phyloP scores from a whole-genome alignment of 1,139 yeast genomes.

The Suhomyces anneliseae region DNA sequence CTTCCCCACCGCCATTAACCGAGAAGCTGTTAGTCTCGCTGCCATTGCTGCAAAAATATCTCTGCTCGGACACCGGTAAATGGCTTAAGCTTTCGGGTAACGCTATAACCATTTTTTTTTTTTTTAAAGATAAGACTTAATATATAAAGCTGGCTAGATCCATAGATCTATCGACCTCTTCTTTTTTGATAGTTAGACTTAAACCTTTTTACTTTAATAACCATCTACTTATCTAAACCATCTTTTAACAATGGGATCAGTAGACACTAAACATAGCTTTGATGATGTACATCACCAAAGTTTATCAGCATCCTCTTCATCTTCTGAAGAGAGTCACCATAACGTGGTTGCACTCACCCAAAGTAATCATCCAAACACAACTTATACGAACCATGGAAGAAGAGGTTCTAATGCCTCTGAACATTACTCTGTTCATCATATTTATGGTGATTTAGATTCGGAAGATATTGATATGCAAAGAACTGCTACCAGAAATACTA shows the following conservation, averaged over 20 bases:
- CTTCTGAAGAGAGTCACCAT: conserved; percentile 2
- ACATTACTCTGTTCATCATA: conserved; percentile 31
- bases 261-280: conserved; percentile 7
- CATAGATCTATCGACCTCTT: too few relatives aligned
- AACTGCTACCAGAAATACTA: conserved; percentile 22
- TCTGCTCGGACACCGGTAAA: not conserved
- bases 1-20: not conserved
- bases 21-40: not conserved
- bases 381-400: conserved; percentile 8
- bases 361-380: conserved; percentile 3
- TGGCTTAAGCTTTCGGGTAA: not conserved
- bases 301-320: conserved; percentile 12
- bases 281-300: conserved; percentile 4
- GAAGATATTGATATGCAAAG: conserved; percentile 21
- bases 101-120: too few relatives aligned
- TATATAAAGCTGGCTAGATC: too few relatives aligned
- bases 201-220: too few relatives aligned
- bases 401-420: conserved; percentile 16
- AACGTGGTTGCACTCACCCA: conserved; percentile 7
- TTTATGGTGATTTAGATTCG: conserved; percentile 34
- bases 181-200: too few relatives aligned
- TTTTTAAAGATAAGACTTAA: too few relatives aligned
- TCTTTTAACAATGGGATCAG: conserved; percentile 1
- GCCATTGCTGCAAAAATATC: not conserved
- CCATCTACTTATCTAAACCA: too few relatives aligned